Base-by-base conservation (phyloP, 2,329 filamentous ascomycete genomes). In the Microthyrium microscopicum region DNA sequence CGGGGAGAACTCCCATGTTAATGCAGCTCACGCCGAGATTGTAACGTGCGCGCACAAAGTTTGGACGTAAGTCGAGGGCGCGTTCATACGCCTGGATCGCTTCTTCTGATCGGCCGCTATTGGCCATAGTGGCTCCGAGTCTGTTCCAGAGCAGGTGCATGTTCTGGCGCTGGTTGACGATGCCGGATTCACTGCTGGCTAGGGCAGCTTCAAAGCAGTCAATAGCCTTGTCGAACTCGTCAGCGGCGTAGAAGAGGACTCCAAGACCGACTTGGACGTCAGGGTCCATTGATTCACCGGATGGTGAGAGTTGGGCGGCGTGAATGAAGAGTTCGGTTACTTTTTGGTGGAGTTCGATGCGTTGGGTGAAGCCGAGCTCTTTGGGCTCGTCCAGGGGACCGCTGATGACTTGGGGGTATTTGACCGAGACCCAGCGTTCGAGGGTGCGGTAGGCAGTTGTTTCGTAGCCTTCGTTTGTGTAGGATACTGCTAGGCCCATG, bases 381-480 rank as follows among this genome's bases (percentile, higher is more conserved):
- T 73, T 68, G 11, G 76, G 71, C 0, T 76, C 71, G 15, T 80
- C 79, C 12, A 91, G 60, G 22, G 82, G 68, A 31, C 71, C 68
- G 9, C 75, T 76, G 31, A 80, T 73, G 41, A 98, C 73, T 22
- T 73, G 64, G 5, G 89, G 85, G 56, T 98, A 98, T 57, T 92
- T 92, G 47, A 81, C 73, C n/a, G 83, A 82, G 20, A 98, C 68
- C 89, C 89, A 98, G 42, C 87, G 80, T 60, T 98, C 89, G 11
- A 98, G 68, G 7, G 87, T 95, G 35, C 87, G 75, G 63, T 95
- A 98, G 30, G 89, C 87, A 15, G 85, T 92, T 50, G 80, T 87
- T 57, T 98, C 89, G 58, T 95, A 98, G 41, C 87, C 89, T 60
- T 98, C 89, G 58, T 98, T 98, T 30, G 89, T 98, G 57, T 98